Conservation (phyloP, 2,329 filamentous ascomycete genomes). For the Phialophora expanda region DNA sequence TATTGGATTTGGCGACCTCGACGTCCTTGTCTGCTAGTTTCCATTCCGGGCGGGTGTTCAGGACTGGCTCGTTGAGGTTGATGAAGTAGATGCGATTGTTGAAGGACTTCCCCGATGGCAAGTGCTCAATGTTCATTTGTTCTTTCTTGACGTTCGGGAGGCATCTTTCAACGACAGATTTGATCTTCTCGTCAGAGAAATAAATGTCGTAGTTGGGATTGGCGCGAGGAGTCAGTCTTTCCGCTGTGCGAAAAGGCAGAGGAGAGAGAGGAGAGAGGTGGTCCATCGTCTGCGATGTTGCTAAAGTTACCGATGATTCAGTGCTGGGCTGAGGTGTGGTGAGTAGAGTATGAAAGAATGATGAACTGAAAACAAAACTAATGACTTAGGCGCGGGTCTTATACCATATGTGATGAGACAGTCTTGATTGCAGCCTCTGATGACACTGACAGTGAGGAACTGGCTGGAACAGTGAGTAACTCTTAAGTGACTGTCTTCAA, state of each 20-base stretch:
- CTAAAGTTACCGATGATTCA: background rate
- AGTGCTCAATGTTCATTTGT: slow-evolving; percentile 27
- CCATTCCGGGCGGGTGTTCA: slow-evolving; percentile 17
- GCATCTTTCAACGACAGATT: slow-evolving; percentile 26
- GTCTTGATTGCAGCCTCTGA: slow-evolving; percentile 15
- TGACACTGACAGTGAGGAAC: background rate
- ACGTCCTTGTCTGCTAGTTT: slow-evolving; percentile 7
- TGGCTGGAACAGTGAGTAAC: background rate
- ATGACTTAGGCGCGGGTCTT: background rate
- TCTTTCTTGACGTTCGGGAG: slow-evolving; percentile 29
- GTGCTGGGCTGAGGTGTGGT: background rate
- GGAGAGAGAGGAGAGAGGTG: background rate
- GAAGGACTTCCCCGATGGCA: slow-evolving; percentile 35
- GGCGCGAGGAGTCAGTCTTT: slow-evolving; percentile 26
- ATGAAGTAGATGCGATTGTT: slow-evolving; percentile 38
- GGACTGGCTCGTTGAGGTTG: slow-evolving; percentile 26
- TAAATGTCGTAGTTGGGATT: slow-evolving; percentile 36
- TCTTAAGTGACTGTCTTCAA: background rate
- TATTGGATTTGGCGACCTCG: slow-evolving; percentile 14
- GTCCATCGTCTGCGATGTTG: slow-evolving; percentile 6
- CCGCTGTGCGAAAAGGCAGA: slow-evolving; percentile 6
- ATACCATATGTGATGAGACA: slow-evolving; percentile 8
- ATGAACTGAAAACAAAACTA: background rate
- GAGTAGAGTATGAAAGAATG: background rate
- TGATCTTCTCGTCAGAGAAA: slow-evolving; percentile 33